Percentiles rank a stretch among this genome's conserved stretches.
phyloP scores from a whole-genome alignment of 306 rosid genomes.

The Cicer pinnatifidum region DNA sequence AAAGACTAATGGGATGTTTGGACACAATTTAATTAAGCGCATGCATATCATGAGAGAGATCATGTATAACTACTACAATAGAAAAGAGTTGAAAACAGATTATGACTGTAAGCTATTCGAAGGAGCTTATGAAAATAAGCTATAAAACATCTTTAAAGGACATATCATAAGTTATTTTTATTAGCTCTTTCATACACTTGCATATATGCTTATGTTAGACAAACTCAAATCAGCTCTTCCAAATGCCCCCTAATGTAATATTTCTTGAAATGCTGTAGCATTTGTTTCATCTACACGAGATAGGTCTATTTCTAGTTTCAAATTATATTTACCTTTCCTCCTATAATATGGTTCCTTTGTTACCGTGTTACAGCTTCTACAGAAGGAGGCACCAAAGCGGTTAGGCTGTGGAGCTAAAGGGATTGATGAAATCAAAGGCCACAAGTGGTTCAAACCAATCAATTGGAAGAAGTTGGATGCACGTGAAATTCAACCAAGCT shows the following conservation, averaged over 20 bases:
- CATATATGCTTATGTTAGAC: background rate
- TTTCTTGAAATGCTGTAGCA: conserved; percentile 14
- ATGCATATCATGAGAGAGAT: background rate
- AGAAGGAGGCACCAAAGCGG: conserved; percentile 75
- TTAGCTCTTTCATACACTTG: background rate
- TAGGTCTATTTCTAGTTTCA: background rate
- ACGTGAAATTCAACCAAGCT: conserved; percentile 85
- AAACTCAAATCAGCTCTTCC: background rate
- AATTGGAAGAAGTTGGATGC: conserved; percentile 81
- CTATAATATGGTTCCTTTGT: conserved; percentile 1
- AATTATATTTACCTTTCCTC: background rate
- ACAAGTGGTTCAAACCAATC: conserved; percentile 91
- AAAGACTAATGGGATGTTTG: background rate
- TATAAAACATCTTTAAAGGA: background rate
- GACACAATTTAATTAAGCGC: background rate
- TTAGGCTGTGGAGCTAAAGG: conserved; percentile 73
- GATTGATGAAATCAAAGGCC: conserved; percentile 74
- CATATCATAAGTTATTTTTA: background rate
- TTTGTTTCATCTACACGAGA: background rate
- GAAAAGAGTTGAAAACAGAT: background rate
- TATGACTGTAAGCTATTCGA: background rate
- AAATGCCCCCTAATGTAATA: background rate
- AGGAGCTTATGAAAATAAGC: background rate
- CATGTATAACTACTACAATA: background rate
- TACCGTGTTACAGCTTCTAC: conserved; percentile 67